phyloP scores from a whole-genome alignment of 2,329 filamentous ascomycete genomes.

The Dactylellina drechsleri region DNA sequence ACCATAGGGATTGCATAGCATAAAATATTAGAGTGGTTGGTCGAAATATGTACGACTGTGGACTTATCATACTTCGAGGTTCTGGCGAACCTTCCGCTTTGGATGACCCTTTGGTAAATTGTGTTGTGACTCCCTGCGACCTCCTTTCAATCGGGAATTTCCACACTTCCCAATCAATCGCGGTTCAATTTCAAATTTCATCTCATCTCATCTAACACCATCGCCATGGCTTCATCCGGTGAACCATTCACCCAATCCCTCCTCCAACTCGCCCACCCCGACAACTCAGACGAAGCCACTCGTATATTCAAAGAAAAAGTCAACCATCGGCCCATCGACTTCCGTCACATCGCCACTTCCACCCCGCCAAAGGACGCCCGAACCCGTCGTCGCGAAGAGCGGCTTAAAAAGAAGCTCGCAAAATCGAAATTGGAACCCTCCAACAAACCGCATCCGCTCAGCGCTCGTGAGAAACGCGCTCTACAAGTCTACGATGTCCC shows the following conservation, averaged over 20 bases:
- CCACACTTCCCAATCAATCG: no score
- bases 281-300: conserved; percentile 70
- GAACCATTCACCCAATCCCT: conserved; percentile 70
- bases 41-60: no score
- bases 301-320: conserved; percentile 68
- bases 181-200: background rate
- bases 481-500: conserved; percentile 80
- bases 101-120: no score
- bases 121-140: no score
- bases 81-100: no score
- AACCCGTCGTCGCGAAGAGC: conserved; percentile 67
- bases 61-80: no score
- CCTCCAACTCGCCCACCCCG: conserved; percentile 80
- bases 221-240: conserved; percentile 24
- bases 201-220: conserved; percentile 7
- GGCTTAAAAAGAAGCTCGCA: conserved; percentile 64
- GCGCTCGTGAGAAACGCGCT: conserved; percentile 78
- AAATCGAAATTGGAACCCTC: conserved; percentile 58
- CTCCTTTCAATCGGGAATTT: no score
- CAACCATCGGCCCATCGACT: conserved; percentile 66
- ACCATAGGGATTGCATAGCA: no score
- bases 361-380: conserved; percentile 65
- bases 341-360: conserved; percentile 64
- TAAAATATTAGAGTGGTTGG: no score
- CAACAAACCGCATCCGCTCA: conserved; percentile 74